Percentiles rank a stretch among this genome's conserved stretches.
Evolutionary conservation across 1,284 basidiomycete genomes (phyloP).

Genomic region (Moesziomyces sp.): DNA sequence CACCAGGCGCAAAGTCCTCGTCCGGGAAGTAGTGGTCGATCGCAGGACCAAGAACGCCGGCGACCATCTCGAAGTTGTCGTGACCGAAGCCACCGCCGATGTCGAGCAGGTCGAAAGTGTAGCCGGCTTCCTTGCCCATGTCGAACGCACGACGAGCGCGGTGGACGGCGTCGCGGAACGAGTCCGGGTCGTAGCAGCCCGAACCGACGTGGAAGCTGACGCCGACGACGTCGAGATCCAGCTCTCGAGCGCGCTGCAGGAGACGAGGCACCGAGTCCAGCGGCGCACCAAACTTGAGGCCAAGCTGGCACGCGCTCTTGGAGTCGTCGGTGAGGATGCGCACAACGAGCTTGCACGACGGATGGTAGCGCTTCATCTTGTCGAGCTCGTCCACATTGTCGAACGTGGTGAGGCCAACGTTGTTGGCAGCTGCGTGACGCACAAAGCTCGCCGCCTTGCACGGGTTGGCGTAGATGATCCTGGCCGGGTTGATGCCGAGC

Average conservation of each 20-base stretch:
- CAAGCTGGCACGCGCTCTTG: conserved; percentile 90
- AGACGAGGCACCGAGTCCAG: conserved; percentile 83
- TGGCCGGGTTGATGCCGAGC: conserved; percentile 72
- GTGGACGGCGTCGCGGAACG: conserved; percentile 88
- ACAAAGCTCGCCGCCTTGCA: conserved; percentile 97
- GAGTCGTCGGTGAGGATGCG: conserved; percentile 98
- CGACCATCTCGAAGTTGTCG: conserved; percentile 84
- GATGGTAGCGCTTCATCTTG: conserved; percentile 88
- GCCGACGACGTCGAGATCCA: conserved; percentile 87
- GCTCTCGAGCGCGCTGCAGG: conserved; percentile 80
- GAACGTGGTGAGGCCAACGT: conserved; percentile 95
- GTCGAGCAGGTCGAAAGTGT: conserved; percentile 84
- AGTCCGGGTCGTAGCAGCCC: conserved; percentile 90
- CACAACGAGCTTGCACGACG: conserved; percentile 85
- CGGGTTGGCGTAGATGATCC: conserved; percentile 98
- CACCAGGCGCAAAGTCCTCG: conserved; percentile 63
- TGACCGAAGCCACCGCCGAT: conserved; percentile 97
- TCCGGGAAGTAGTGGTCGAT: conserved; percentile 88
- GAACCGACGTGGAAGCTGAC: conserved; percentile 98
- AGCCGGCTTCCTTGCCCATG: conserved; percentile 85
- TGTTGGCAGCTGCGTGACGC: conserved; percentile 80
- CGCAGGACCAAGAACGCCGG: conserved; percentile 77
- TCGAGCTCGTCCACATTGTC: conserved; percentile 98
- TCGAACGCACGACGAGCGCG: conserved; percentile 87
- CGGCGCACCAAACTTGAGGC: conserved; percentile 96